phyloP scores from a whole-genome alignment of 1,139 yeast genomes.

The Trichomonascaceae sp. region DNA sequence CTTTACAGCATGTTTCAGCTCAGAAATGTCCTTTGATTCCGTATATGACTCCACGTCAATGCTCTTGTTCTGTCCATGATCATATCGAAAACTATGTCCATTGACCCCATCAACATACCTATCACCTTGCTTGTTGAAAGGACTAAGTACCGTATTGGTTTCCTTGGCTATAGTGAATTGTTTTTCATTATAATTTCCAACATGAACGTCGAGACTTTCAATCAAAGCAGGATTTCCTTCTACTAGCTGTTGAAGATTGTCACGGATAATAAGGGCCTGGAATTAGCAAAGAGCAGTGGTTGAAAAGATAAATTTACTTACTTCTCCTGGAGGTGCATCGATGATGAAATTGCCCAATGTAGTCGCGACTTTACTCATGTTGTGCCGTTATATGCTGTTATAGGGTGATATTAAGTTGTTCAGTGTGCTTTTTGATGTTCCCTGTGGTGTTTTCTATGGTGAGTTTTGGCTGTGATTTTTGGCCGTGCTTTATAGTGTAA shows the following conservation, averaged over 20 bases:
- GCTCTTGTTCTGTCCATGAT: conserved; percentile 44
- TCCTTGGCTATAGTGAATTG: conserved; percentile 36
- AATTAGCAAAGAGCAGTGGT: conserved; percentile 12
- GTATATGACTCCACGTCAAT: conserved; percentile 38
- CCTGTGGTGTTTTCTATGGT: not conserved
- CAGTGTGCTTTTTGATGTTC: not conserved
- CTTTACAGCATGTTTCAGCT: conserved; percentile 28
- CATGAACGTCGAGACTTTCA: conserved; percentile 29
- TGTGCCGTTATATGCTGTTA: not conserved
- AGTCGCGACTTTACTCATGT: conserved; percentile 21
- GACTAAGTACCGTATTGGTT: conserved; percentile 36
- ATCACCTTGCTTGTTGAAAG: conserved; percentile 42
- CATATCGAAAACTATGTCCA: conserved; percentile 54
- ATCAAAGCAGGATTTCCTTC: conserved; percentile 30
- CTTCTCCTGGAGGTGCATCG: conserved; percentile 54
- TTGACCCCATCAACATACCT: conserved; percentile 44
- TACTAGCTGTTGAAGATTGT: conserved; percentile 32
- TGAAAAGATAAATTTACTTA: conserved; percentile 19
- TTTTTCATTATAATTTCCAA: conserved; percentile 41
- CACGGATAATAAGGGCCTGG: conserved; percentile 7
- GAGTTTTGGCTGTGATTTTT: too few relatives aligned
- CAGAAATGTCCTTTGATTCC: conserved; percentile 17
- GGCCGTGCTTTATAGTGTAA: not conserved
- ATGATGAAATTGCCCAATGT: conserved; percentile 36
- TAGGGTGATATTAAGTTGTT: not conserved